A percentile compares a stretch with the other conserved stretches of the same genome.
phyloP scores from a whole-genome alignment of 192 early-diverging fungal species.

The Backusella psychrophila region DNA sequence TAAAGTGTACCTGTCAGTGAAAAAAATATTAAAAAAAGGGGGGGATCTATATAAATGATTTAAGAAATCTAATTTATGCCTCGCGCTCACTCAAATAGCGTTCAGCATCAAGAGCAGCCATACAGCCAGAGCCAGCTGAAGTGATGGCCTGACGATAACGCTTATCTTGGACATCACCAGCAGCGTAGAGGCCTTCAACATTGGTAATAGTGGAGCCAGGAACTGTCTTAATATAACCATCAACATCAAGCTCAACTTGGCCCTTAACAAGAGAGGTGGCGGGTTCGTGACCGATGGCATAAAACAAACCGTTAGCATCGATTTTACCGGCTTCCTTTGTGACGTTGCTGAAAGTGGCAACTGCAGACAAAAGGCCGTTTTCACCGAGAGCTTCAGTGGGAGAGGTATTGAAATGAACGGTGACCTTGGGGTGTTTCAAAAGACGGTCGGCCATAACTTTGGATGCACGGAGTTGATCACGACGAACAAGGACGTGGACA shows the following conservation, averaged over 20 bases:
- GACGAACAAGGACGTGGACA: conserved; percentile 91
- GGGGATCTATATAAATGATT: conserved; percentile 9
- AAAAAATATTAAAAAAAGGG: background rate
- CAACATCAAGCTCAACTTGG: conserved; percentile 80
- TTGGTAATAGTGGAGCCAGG: conserved; percentile 83
- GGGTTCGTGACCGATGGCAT: conserved; percentile 96
- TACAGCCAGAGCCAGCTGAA: conserved; percentile 95
- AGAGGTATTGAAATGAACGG: conserved; percentile 86
- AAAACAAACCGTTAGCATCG: conserved; percentile 90
- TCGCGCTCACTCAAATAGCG: conserved; percentile 81
- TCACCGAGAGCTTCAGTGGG: conserved; percentile 89
- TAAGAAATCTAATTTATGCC: background rate
- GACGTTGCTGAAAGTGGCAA: conserved; percentile 77
- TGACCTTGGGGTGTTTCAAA: conserved; percentile 84
- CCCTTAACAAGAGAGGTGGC: conserved; percentile 75
- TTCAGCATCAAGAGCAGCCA: conserved; percentile 97
- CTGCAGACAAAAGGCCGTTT: conserved; percentile 67
- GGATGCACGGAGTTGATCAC: conserved; percentile 94
- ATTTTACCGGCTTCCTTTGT: conserved; percentile 65
- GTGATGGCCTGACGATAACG: conserved; percentile 97
- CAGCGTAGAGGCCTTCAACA: conserved; percentile 93
- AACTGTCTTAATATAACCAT: conserved; percentile 84
- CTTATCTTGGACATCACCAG: conserved; percentile 97
- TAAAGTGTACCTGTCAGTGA: background rate
- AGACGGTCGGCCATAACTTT: conserved; percentile 96